Evolutionary conservation across 2,329 filamentous ascomycete species (phyloP), one percentile per base, ranked within the genome.

Genomic region (Colletotrichum higginsianum): DNA sequence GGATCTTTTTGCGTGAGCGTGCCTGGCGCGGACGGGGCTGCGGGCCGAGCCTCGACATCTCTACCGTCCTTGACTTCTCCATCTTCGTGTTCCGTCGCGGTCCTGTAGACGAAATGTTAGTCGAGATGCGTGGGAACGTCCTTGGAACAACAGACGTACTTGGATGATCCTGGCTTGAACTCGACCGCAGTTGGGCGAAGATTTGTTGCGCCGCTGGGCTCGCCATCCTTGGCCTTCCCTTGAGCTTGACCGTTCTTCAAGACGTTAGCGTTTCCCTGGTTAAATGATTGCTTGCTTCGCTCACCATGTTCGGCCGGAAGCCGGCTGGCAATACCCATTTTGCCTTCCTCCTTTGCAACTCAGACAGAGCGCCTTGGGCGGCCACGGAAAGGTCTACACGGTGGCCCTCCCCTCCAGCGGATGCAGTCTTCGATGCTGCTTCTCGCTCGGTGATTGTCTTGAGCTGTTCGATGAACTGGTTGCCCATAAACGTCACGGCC

Each of bases 401-500:
- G 64, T 89, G 84, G 50, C 90, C 89, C 62, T 88, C 86, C 74
- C 87, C 87, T 73, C 84, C 86, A 21, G 85, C 85, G 1, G 80
- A 75, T 2, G 82, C 82, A 21, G 80, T 79, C 76, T 88, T 89
- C 18, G 85, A 81, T 6, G 85, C 84, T 8, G 84, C 82, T 77
- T 92, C 90, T 72, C 93, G 85, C 55, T 88, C 86, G 26, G 89
- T 87, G 67, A 95, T 91, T n/a, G 86, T 87, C 75, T 91, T 89
- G 23, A 94, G 86, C 75, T 93, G 87, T 46, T 88, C 85, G 42
- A 88, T 86, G 73, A 92, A 90, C 75, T 89, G 88, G 49, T 85
- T 86, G 44, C 94, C 96, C 87, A 97, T 96, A 80, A 94, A 96
- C 78, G 97, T 94, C 69, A 98, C 90, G 18, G 92, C 92, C 4